Evolutionary conservation across 169 alveolate species (phyloP).

Genomic region (Eimeria necatrix): DNA sequence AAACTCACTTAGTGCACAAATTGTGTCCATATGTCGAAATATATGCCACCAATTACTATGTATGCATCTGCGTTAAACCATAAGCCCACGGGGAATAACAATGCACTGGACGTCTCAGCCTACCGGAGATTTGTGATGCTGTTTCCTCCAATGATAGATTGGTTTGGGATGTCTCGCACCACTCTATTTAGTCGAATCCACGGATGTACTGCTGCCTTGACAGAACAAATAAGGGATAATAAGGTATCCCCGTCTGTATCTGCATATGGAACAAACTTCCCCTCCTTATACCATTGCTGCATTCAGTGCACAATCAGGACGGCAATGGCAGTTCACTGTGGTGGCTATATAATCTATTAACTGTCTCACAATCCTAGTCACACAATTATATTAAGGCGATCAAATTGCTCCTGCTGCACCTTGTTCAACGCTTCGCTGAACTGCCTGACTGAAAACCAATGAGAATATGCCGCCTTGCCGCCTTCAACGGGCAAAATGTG

Average conservation of each 20-base stretch:
- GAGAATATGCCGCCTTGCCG: too few species aligned
- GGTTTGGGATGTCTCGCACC: constrained; percentile 96
- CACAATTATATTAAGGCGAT: too few species aligned
- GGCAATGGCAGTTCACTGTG: not conserved
- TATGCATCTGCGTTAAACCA: too few species aligned
- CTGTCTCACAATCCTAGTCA: too few species aligned
- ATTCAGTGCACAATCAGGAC: not conserved
- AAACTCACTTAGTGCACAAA: too few species aligned
- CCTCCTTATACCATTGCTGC: constrained; percentile 86
- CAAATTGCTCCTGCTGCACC: too few species aligned
- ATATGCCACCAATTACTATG: too few species aligned
- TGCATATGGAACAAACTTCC: constrained; percentile 93
- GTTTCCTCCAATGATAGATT: constrained; percentile 96
- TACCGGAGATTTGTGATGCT: constrained; percentile 95
- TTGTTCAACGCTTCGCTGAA: too few species aligned
- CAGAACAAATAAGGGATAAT: constrained; percentile 83
- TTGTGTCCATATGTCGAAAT: too few species aligned
- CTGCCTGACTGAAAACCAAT: too few species aligned
- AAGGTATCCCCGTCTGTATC: constrained; percentile 86
- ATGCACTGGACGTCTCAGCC: constrained; percentile 62
- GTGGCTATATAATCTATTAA: too few species aligned
- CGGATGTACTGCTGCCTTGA: constrained; percentile 95
- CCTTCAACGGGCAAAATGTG: too few species aligned
- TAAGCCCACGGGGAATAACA: not conserved
- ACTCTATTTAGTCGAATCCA: constrained; percentile 97